A percentile compares a stretch with the other conserved stretches of the same genome.
phyloP scores from a whole-genome alignment of 345 rosid species.

The Arabidopsis suecica region DNA sequence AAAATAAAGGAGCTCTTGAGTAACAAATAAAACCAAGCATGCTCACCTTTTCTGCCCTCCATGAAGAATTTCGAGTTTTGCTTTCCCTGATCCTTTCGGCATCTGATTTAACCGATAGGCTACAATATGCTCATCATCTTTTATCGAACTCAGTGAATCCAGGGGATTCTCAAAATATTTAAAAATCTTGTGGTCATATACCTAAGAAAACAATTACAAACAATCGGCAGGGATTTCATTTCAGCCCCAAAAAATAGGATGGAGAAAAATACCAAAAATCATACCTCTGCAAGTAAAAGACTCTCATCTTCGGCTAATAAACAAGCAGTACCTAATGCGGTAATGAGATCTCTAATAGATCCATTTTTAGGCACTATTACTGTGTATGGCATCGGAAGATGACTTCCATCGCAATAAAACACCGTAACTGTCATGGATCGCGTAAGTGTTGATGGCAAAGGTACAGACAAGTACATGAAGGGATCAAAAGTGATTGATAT shows the following conservation, averaged over 20 bases:
- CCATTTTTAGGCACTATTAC: conserved; percentile 84
- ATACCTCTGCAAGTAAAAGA: conserved; percentile 90
- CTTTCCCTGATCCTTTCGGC: conserved; percentile 60
- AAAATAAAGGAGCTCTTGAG: conserved; percentile 16
- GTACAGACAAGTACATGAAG: conserved; percentile 93
- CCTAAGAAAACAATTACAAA: conserved; percentile 52
- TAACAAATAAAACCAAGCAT: conserved; percentile 26
- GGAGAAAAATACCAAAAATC: conserved; percentile 1
- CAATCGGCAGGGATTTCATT: not conserved
- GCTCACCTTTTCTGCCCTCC: conserved; percentile 71
- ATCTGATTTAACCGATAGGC: conserved; percentile 68
- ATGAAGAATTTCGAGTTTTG: conserved; percentile 70
- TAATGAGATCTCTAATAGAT: conserved; percentile 72
- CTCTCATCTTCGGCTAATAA: conserved; percentile 76
- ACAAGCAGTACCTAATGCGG: conserved; percentile 74
- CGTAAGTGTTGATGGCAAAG: conserved; percentile 85
- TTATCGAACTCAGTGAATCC: conserved; percentile 65
- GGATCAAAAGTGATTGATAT: conserved; percentile 97
- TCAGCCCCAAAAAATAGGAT: conserved; percentile 7
- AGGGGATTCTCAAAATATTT: conserved; percentile 67
- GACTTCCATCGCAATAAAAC: conserved; percentile 81
- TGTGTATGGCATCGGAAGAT: conserved; percentile 86
- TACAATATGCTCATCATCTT: conserved; percentile 88
- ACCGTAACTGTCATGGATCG: conserved; percentile 83
- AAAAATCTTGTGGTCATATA: conserved; percentile 70